Base-by-base conservation (phyloP, 2,329 filamentous ascomycete species). In the Gremmenia infestans region DNA sequence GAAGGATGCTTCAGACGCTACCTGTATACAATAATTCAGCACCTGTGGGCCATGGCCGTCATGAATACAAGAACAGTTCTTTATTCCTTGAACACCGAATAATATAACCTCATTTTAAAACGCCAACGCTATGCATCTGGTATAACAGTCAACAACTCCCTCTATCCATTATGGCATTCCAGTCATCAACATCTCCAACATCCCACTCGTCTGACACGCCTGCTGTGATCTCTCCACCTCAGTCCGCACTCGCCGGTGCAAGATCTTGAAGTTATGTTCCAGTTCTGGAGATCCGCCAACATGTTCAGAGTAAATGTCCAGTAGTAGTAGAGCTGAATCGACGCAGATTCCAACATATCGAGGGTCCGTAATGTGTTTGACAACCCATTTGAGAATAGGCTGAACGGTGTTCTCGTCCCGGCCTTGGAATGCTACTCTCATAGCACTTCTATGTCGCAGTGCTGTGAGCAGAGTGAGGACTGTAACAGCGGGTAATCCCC, bases 281-380 rank as follows among this genome's bases (percentile, higher is more conserved):
- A 97, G 81, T 70, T 89, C 85, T 6, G 82, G 78, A 37, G 87
- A 91, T 50, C 85, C 84, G 2, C 83, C 88, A 23, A 91, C 79
- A 63, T 91, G 88, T 69, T 89, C 86, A 32, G 88, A 85, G 71
- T 97, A 99, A 39, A 97, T 76, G 67, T 99, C 93, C 19, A 97
- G 76, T 37, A 97, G 77, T 57, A 91, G 80, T 67, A 95, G 81
- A 15, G 87, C 86, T 22, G 94, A 83, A 71, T 97, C 93, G 23
- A 91, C 88, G 67, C 89, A 91, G 36, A 96, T 76, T 58, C 81
- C 81, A 48, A 94, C 85, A 70, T 94, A 88, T 54, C 89, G 84
- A 36, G 93, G 90, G 69, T 97, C 88, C 40, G 85, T 80, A 63
- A 99, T 87, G 72, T 93, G 84, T 63, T 82, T 86, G 71, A 85